Conservation (phyloP, 306 rosid species). For the Lathyrus tuberosus region DNA sequence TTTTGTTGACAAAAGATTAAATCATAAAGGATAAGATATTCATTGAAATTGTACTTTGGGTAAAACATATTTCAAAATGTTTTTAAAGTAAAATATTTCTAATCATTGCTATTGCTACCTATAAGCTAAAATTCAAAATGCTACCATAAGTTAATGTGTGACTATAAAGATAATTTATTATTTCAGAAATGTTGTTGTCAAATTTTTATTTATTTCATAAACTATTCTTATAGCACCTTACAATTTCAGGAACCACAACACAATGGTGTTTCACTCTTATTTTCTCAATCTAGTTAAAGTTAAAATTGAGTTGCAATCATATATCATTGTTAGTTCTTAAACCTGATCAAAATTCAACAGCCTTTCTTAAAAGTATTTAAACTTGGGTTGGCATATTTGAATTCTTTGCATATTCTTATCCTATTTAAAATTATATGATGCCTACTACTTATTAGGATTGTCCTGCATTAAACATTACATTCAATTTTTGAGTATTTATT, state of each 20-base stretch:
- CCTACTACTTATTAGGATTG: background rate
- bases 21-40: too few species aligned
- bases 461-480: background rate
- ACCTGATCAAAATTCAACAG: background rate
- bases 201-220: background rate
- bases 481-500: background rate
- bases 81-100: too few species aligned
- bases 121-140: background rate
- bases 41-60: too few species aligned
- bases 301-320: constrained; percentile 10
- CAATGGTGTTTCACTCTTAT: background rate
- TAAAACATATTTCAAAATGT: too few species aligned
- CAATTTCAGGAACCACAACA: background rate
- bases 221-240: background rate
- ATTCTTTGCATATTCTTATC: too few species aligned
- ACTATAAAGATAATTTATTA: background rate
- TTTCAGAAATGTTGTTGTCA: background rate
- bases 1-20: too few species aligned
- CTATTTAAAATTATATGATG: too few species aligned
- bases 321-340: background rate
- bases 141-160: background rate
- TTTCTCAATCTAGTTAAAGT: background rate
- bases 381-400: too few species aligned
- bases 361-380: background rate
- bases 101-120: background rate